Evolutionary conservation across 1,284 basidiomycete genomes (phyloP).

Genomic region (Gastroboletus turbinatus): DNA sequence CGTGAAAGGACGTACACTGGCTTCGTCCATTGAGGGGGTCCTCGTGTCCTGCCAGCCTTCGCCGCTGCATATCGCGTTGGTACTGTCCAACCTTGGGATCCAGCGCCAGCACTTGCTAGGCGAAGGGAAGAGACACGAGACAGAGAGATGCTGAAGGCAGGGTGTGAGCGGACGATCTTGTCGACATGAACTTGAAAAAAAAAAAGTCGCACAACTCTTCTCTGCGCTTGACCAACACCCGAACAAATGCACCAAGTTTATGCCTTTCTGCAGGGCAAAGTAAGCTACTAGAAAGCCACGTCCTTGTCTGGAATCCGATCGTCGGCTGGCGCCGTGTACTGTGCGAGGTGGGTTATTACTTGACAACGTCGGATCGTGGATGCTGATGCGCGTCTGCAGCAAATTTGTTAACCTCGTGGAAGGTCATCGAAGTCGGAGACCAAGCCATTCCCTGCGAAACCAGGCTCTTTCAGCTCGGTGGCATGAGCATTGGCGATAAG

Average conservation of each 20-base stretch:
- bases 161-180: no score
- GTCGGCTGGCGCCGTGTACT: slow-evolving; percentile 1
- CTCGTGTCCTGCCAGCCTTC: slow-evolving; percentile 60
- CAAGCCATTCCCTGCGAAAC: no score
- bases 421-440: not conserved
- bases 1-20: no score
- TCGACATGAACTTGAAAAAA: no score
- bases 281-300: not conserved
- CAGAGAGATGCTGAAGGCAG: no score
- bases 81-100: no score
- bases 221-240: no score
- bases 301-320: slow-evolving; percentile 16
- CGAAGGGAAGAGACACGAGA: slow-evolving; percentile 62
- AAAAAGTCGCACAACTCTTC: no score
- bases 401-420: slow-evolving; percentile 12
- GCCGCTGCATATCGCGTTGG: slow-evolving; percentile 55
- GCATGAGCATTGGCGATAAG: no score
- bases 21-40: slow-evolving; percentile 47
- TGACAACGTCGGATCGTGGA: not conserved
- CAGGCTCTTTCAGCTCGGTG: no score
- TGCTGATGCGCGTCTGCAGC: slow-evolving; percentile 3
- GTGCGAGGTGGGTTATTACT: slow-evolving; percentile 15
- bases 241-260: no score
- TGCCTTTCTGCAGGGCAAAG: no score
- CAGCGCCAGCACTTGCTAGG: slow-evolving; percentile 52